phyloP scores from a whole-genome alignment of 148 eudicot species.

The Pharnaceum exiguum region DNA sequence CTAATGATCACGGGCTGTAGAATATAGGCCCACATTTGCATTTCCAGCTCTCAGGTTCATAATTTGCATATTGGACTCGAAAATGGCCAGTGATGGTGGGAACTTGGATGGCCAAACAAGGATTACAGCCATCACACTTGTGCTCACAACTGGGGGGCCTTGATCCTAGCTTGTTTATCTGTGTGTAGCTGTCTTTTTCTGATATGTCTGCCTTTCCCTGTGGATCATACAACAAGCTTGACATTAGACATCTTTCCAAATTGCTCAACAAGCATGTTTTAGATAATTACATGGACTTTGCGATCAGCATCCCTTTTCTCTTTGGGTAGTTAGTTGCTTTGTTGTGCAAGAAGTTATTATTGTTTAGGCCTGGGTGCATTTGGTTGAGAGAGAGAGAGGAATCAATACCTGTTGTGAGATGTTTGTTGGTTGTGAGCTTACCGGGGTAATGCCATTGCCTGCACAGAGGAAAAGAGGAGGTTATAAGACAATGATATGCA shows the following conservation, averaged over 20 bases:
- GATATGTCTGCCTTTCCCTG: not conserved
- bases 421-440: slow-evolving; percentile 12
- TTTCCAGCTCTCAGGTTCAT: slow-evolving; percentile 88
- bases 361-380: no score
- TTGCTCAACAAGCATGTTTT: no score
- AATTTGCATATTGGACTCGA: slow-evolving; percentile 65
- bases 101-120: slow-evolving; percentile 82
- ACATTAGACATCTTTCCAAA: not conserved
- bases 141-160: slow-evolving; percentile 84
- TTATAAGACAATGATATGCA: not conserved
- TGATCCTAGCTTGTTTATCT: slow-evolving; percentile 54
- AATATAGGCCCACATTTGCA: slow-evolving; percentile 88
- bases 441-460: slow-evolving; percentile 22
- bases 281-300: no score
- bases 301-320: no score
- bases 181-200: slow-evolving; percentile 10
- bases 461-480: slow-evolving; percentile 10
- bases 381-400: not conserved
- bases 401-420: slow-evolving; percentile 28
- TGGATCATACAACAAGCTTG: not conserved
- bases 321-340: no score
- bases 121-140: slow-evolving; percentile 76
- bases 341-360: no score
- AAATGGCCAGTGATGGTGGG: slow-evolving; percentile 44
- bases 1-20: slow-evolving; percentile 44